Evolutionary conservation across 768 basidiomycete species (phyloP).

Genomic region (Tylopilus rubrobrunneus): DNA sequence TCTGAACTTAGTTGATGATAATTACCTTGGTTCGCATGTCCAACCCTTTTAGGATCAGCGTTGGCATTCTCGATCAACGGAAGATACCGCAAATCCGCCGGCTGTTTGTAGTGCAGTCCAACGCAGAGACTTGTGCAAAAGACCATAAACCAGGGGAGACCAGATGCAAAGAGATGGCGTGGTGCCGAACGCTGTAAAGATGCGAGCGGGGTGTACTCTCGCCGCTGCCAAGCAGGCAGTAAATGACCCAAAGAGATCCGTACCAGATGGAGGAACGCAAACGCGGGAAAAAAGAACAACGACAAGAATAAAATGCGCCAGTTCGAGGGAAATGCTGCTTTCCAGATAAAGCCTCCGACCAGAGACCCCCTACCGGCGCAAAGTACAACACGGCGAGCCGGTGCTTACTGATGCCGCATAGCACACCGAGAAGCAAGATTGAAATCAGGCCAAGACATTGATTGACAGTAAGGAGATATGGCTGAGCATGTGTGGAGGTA

Average conservation of each 20-base stretch:
- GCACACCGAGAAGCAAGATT: not conserved
- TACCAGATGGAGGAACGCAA: constrained; percentile 9
- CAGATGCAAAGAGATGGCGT: not conserved
- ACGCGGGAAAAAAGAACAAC: constrained; percentile 10
- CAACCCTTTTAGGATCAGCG: constrained; percentile 8
- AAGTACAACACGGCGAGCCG: constrained; percentile 11
- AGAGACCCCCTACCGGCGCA: not conserved
- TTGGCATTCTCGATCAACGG: constrained; percentile 14
- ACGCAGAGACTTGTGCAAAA: constrained; percentile 1
- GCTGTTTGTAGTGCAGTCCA: not conserved
- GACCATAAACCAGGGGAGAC: constrained; percentile 2
- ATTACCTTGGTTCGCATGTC: constrained; percentile 16
- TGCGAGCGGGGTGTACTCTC: not conserved
- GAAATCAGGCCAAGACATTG: not conserved
- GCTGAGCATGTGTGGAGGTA: constrained; percentile 5
- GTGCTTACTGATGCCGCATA: constrained; percentile 12
- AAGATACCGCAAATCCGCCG: constrained; percentile 13
- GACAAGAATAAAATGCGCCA: constrained; percentile 17
- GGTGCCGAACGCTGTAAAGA: not conserved
- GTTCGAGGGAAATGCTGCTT: constrained; percentile 15
- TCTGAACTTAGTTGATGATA: no score
- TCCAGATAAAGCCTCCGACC: constrained; percentile 7
- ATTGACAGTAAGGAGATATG: not conserved
- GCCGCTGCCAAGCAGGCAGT: not conserved
- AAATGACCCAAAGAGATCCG: not conserved